phyloP scores from a whole-genome alignment of 2,329 filamentous ascomycete genomes.

The Fusarium sp. region DNA sequence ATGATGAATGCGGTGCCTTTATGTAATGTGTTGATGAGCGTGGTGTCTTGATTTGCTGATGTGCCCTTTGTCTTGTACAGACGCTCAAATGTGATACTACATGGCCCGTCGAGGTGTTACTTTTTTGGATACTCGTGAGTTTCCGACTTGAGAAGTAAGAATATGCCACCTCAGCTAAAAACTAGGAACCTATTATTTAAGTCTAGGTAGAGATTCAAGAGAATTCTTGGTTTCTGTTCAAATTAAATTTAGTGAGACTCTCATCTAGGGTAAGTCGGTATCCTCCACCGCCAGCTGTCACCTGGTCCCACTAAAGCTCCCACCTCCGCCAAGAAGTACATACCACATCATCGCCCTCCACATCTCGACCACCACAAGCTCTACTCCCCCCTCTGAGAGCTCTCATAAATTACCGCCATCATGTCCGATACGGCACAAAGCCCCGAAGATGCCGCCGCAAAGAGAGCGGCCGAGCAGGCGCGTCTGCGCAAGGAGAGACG shows the following conservation, averaged over 20 bases:
- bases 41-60: neutral
- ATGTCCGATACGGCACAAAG: conserved; percentile 57
- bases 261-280: conserved; percentile 21
- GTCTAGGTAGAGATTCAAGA: neutral
- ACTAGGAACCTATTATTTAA: neutral
- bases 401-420: neutral
- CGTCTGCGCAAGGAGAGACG: conserved; percentile 82
- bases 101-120: neutral
- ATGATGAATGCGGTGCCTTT: conserved; percentile 32
- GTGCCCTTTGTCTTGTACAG: neutral
- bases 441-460: conserved; percentile 59
- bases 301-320: conserved; percentile 23
- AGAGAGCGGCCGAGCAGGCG: conserved; percentile 72
- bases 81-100: neutral
- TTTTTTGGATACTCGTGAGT: neutral
- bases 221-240: neutral
- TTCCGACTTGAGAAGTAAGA: too few species aligned
- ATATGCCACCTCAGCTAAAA: neutral
- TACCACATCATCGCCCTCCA: conserved; percentile 26
- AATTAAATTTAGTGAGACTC: neutral
- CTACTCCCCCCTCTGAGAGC: conserved; percentile 8
- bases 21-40: neutral
- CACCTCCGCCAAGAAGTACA: conserved; percentile 15
- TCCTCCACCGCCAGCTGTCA: conserved; percentile 28
- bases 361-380: conserved; percentile 9